Conservation (phyloP, 176 grass and related monocot genomes). For the Triticum timopheevii region DNA sequence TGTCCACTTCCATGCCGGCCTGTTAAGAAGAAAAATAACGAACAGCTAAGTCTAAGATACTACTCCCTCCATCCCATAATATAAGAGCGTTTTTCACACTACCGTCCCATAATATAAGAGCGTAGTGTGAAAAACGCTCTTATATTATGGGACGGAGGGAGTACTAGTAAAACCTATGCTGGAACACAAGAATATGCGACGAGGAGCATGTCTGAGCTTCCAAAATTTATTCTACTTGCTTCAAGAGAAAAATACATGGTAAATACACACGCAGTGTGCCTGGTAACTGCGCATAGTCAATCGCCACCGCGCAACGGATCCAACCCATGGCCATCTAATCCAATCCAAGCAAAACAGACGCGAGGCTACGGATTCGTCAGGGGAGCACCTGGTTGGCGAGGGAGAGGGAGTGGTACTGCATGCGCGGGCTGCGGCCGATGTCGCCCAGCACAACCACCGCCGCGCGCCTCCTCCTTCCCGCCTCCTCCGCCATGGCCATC, state of each 20-base stretch:
- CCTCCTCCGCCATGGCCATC: slow-evolving; percentile 13
- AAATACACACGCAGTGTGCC: neutral
- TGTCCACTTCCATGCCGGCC: slow-evolving; percentile 89
- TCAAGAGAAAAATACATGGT: neutral
- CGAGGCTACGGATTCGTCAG: neutral
- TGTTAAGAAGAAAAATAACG: slow-evolving; percentile 27
- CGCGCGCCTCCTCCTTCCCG: slow-evolving; percentile 53
- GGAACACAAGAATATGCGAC: neutral
- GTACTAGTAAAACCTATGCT: neutral
- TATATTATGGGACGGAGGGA: no score
- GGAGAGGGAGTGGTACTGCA: slow-evolving; percentile 97
- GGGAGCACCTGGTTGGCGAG: slow-evolving; percentile 71
- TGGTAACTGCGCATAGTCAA: neutral
- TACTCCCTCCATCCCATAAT: no score
- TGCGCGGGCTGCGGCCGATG: slow-evolving; percentile 92
- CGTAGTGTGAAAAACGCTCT: no score
- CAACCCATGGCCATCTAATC: no score
- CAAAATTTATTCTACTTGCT: neutral
- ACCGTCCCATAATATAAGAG: no score
- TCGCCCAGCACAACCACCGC: slow-evolving; percentile 91
- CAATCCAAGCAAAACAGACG: neutral
- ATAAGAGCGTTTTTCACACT: no score
- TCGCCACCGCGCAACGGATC: neutral
- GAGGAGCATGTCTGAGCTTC: neutral
- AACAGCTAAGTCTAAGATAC: slow-evolving; percentile 3